Conservation (phyloP, 1,284 basidiomycete species). For the Ceratobasidium sp. region DNA sequence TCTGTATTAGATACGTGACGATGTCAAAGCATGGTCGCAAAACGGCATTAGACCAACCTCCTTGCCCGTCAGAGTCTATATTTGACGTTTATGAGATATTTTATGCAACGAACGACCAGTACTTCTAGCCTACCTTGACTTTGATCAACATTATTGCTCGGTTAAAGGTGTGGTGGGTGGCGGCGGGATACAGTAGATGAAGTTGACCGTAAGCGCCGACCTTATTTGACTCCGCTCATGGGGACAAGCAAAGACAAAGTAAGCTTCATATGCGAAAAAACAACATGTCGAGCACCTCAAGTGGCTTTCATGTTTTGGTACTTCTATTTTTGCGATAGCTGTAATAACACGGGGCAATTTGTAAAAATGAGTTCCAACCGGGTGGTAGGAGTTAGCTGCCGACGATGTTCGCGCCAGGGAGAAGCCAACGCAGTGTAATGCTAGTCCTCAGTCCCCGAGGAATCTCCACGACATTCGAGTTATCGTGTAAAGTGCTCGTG, state of each 20-base stretch:
- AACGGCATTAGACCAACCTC: constrained; percentile 66
- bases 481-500: not conserved
- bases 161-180: constrained; percentile 16
- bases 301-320: no score
- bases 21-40: constrained; percentile 36
- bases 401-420: constrained; percentile 79
- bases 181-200: constrained; percentile 25
- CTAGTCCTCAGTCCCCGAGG: constrained; percentile 70
- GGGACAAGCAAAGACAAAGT: constrained; percentile 24
- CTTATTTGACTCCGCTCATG: not conserved
- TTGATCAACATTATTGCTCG: constrained; percentile 75
- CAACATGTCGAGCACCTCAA: no score
- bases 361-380: no score
- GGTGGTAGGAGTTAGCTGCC: constrained; percentile 54
- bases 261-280: no score
- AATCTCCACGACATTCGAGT: constrained; percentile 52
- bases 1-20: constrained; percentile 61
- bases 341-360: no score
- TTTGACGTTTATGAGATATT: constrained; percentile 26
- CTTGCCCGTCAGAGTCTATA: constrained; percentile 90
- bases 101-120: not conserved
- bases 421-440: constrained; percentile 80
- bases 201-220: constrained; percentile 4
- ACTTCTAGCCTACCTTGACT: constrained; percentile 70
- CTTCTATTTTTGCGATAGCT: no score